Conservation (phyloP, 2,329 filamentous ascomycete genomes). For the Trichoderma hamatum region DNA sequence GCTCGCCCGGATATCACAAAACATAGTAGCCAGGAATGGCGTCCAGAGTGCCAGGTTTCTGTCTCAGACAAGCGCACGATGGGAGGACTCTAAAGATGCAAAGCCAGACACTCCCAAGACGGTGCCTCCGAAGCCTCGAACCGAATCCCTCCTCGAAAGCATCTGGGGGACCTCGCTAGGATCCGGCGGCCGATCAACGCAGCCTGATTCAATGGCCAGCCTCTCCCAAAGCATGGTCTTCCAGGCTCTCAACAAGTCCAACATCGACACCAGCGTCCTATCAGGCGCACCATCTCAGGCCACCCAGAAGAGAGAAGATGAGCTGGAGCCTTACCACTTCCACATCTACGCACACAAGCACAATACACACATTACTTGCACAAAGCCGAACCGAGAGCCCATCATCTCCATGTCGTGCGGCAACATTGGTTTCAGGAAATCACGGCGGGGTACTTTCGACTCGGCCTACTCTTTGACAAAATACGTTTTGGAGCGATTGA, state of each 20-base stretch:
- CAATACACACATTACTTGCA: constrained; percentile 93
- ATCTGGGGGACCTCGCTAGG: constrained; percentile 39
- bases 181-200: constrained; percentile 27
- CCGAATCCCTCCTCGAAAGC: constrained; percentile 40
- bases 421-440: constrained; percentile 89
- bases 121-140: constrained; percentile 34
- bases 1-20: constrained; percentile 37
- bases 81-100: constrained; percentile 33
- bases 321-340: constrained; percentile 74
- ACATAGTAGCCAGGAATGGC: constrained; percentile 31
- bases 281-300: constrained; percentile 32
- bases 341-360: constrained; percentile 87
- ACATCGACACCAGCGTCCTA: constrained; percentile 41
- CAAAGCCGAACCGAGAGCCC: constrained; percentile 76
- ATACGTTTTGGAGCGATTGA: constrained; percentile 80
- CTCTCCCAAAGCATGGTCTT: constrained; percentile 47
- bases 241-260: constrained; percentile 42
- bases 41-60: constrained; percentile 41
- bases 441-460: constrained; percentile 80
- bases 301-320: constrained; percentile 39
- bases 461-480: constrained; percentile 87
- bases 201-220: constrained; percentile 39
- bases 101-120: constrained; percentile 32
- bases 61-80: constrained; percentile 44
- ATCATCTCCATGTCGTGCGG: constrained; percentile 81